Conservation (phyloP, 2,329 filamentous ascomycete species). For the Pyricularia sp. region DNA sequence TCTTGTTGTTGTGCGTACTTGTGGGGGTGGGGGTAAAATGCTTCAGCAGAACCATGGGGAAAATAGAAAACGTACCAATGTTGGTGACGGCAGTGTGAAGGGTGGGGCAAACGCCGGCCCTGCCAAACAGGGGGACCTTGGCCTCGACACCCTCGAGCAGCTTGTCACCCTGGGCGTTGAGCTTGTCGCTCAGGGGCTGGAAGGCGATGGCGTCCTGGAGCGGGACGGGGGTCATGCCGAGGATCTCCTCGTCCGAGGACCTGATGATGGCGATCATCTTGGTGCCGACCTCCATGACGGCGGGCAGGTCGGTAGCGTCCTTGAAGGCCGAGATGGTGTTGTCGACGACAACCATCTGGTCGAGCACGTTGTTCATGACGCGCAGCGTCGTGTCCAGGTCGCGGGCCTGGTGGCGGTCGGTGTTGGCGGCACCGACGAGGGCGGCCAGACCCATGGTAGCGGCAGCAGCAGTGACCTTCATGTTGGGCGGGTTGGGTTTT, state of each 20-base stretch:
- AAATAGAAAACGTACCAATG: background rate
- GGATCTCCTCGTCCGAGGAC: background rate
- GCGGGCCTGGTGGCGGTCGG: background rate
- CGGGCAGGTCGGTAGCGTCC: background rate
- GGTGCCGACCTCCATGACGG: background rate
- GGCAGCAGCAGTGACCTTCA: background rate
- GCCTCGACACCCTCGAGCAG: background rate
- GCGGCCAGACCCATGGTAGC: background rate
- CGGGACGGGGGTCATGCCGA: background rate
- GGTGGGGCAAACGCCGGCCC: background rate
- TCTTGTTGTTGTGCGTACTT: no score
- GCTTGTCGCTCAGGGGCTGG: slow-evolving; percentile 2
- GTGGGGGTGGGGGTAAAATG: no score
- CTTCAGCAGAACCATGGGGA: no score
- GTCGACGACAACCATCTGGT: slow-evolving; percentile 2
- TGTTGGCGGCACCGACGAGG: background rate
- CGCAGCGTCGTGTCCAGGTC: slow-evolving; percentile 1
- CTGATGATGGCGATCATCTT: background rate
- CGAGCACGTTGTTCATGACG: slow-evolving; percentile 3
- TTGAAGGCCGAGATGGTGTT: background rate
- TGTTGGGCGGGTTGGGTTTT: background rate
- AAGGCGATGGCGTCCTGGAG: background rate
- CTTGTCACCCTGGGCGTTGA: slow-evolving; percentile 2
- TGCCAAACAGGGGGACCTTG: slow-evolving; percentile 1
- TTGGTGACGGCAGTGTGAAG: background rate